Evolutionary conservation across 2,329 filamentous ascomycete genomes (phyloP).

Genomic region (Cytospora schulzeri): DNA sequence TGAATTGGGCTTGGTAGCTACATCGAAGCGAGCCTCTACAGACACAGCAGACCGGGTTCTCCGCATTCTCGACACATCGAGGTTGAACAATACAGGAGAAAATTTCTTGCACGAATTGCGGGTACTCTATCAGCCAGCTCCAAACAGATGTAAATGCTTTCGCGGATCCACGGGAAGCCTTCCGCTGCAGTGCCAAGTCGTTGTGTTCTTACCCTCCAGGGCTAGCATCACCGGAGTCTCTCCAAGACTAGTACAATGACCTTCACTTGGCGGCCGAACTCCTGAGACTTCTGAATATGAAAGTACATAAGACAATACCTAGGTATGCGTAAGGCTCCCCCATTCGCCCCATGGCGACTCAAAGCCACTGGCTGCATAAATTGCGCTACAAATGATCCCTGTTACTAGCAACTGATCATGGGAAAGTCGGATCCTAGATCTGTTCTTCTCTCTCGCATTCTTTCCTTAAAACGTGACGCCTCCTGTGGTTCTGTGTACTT

Average conservation of each 20-base stretch:
- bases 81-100: constrained; percentile 23
- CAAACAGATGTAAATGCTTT: neutral
- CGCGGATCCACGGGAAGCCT: constrained; percentile 15
- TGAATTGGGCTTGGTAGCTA: constrained; percentile 10
- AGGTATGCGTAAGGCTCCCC: too few relatives aligned
- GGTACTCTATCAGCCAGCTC: neutral
- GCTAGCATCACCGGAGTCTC: too few relatives aligned
- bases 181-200: constrained; percentile 5
- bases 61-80: constrained; percentile 13
- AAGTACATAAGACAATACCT: too few relatives aligned
- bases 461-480: neutral
- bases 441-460: neutral
- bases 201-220: neutral
- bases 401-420: too few relatives aligned
- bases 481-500: neutral
- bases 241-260: too few relatives aligned
- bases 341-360: too few relatives aligned
- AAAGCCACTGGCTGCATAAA: too few relatives aligned
- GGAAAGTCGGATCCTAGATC: too few relatives aligned
- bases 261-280: too few relatives aligned
- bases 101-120: constrained; percentile 26
- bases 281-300: too few relatives aligned
- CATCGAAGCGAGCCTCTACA: constrained; percentile 8
- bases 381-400: too few relatives aligned
- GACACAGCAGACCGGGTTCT: constrained; percentile 20